These are phyloP conservation scores for Amyloporia xantha DNA, from an alignment of 768 basidiomycete species.

Conservation along the genomic window DNA sequence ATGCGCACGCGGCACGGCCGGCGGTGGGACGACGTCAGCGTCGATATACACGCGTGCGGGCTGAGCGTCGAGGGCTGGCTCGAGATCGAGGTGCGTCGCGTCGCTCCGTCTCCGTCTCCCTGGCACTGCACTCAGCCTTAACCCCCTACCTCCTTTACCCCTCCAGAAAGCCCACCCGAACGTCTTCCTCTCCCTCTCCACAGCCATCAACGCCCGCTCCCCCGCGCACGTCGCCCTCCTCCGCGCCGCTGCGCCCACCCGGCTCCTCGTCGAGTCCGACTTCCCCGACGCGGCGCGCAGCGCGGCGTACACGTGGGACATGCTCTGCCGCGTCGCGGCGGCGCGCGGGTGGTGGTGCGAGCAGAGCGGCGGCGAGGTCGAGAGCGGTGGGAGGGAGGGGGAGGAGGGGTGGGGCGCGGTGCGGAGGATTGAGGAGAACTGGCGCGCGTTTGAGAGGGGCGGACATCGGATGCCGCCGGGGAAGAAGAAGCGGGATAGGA, in stretches of 20 bases:
- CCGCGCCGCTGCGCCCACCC: constrained; percentile 48
- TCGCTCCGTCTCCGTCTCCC: not conserved
- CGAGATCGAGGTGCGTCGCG: constrained; percentile 58
- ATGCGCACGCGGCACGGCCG: constrained; percentile 53
- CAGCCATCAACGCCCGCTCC: constrained; percentile 74
- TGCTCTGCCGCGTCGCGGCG: constrained; percentile 63
- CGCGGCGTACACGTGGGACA: constrained; percentile 66
- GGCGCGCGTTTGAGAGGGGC: constrained; percentile 52
- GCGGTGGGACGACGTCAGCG: constrained; percentile 59
- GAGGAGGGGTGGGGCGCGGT: constrained; percentile 56
- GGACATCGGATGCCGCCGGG: constrained; percentile 26
- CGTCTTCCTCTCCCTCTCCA: constrained; percentile 83
- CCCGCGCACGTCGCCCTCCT: constrained; percentile 59
- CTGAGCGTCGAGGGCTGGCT: constrained; percentile 71
- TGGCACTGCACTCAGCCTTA: not conserved
- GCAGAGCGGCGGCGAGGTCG: constrained; percentile 38
- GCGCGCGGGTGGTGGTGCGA: constrained; percentile 78
- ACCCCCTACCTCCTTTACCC: not conserved
- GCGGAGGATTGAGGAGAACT: constrained; percentile 62
- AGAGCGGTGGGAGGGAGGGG: constrained; percentile 22
- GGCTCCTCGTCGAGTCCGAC: constrained; percentile 86
- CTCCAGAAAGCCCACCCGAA: constrained; percentile 66
- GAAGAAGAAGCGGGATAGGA: constrained; percentile 10
- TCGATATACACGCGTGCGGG: constrained; percentile 90
- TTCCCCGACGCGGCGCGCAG: constrained; percentile 59